Percentiles rank a stretch among this genome's conserved stretches.
Evolutionary conservation across 257 asterid genomes (phyloP).

Genomic region (Scutellaria minor): DNA sequence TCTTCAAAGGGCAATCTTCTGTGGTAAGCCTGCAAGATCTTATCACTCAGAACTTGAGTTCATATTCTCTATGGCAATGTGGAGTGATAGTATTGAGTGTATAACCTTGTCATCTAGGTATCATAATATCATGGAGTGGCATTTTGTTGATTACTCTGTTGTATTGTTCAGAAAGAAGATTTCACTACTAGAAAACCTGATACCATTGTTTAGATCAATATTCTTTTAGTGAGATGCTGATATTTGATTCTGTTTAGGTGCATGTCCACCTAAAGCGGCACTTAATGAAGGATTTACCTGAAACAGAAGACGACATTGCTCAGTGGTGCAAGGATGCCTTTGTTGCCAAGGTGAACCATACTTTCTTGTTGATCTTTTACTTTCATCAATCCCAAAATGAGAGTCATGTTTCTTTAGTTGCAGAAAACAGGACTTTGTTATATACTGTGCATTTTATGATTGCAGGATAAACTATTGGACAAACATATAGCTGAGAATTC

Average conservation of each 20-base stretch:
- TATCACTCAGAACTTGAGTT: slow-evolving; percentile 17
- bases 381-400: background rate
- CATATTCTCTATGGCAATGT: background rate
- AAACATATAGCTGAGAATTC: slow-evolving; percentile 63
- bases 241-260: slow-evolving; percentile 53
- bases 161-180: background rate
- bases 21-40: slow-evolving; percentile 63
- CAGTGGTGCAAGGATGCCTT: slow-evolving; percentile 92
- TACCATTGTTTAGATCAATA: slow-evolving; percentile 40
- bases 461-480: slow-evolving; percentile 83
- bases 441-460: background rate
- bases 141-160: slow-evolving; percentile 3
- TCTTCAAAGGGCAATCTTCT: slow-evolving; percentile 83
- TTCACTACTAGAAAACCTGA: slow-evolving; percentile 23
- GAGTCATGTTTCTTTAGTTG: no score
- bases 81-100: no score
- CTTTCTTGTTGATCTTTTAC: slow-evolving; percentile 3
- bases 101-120: no score
- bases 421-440: no score
- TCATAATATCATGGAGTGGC: background rate
- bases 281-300: slow-evolving; percentile 81
- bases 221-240: slow-evolving; percentile 21
- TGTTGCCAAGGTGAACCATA: slow-evolving; percentile 66
- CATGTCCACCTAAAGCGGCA: slow-evolving; percentile 86
- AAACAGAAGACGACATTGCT: slow-evolving; percentile 70